Evolutionary conservation across 192 early-diverging fungal genomes (phyloP), one percentile per base, ranked within the genome.

Genomic region (Gaertneriomyces sp.): DNA sequence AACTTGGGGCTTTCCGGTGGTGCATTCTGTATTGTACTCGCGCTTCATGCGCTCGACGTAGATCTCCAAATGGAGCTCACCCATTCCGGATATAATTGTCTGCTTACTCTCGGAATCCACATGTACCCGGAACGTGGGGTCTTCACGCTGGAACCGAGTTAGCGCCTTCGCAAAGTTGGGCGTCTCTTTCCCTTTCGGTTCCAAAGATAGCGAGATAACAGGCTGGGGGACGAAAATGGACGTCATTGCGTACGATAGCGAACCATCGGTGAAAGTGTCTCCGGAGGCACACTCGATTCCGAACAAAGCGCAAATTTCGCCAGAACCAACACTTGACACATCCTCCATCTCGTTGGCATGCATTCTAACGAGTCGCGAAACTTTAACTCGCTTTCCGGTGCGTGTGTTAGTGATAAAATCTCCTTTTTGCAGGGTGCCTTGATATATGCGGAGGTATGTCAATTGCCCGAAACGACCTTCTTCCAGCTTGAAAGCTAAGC

Each of bases 291-390:
- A 97, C 58, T 98, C 94, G 63, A 98, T 87, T 70, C 96, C 96
- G 79, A 98, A 97, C 71, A 98, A 80, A 4, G 96, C 96, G 76
- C 94, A 93, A 63, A 98, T 98, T 76, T 98, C 96, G 58, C 96
- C 96, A 47, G 91, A 89, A 58, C 89, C 90, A 46, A 97, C 85
- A 71, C 83, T 82, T 66, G 95, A 88, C 0, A 98, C 92, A 76
- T 98, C 96, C 80, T 98, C 94, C 89, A 97, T 93, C 70, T 95
- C 92, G 65, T 94, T 90, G 59, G 96, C 91, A 79, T 98, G 96
- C 96, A 98, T 98, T 58, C 96, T 93, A 51, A 93, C 94, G 33
- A 98, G 85, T 11, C 96, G 86, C 53, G 94, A 88, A 16, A 98
- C 91, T 81, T 97, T 98, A 73, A 96, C 87, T 78, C 87, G 89